Percentiles rank a stretch among this genome's conserved stretches.
Conservation (phyloP, 176 grass and related monocot species). For the Canna indica region DNA sequence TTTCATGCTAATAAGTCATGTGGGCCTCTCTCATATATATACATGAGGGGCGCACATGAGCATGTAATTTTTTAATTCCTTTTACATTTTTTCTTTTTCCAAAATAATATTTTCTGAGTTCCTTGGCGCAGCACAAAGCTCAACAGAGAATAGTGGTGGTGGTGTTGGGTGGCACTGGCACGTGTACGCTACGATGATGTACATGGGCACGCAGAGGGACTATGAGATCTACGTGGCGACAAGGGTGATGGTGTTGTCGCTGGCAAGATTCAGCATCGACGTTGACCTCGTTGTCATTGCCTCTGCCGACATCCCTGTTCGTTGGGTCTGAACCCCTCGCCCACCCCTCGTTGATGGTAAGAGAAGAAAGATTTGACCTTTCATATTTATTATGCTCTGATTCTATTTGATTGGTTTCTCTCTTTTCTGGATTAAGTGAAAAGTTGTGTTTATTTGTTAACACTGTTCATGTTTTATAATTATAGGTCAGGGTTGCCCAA, state of each 20-base stretch:
- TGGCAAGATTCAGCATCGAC: conserved; percentile 41
- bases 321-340: conserved; percentile 68
- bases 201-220: conserved; percentile 95
- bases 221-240: conserved; percentile 97
- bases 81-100: too few relatives aligned
- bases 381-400: not conserved
- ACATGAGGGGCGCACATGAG: too few relatives aligned
- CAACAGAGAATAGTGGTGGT: too few relatives aligned
- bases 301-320: conserved; percentile 64
- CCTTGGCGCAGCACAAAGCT: too few relatives aligned
- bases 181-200: conserved; percentile 98
- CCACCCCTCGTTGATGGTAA: conserved; percentile 55
- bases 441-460: not conserved
- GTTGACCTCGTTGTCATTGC: conserved; percentile 88
- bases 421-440: not conserved
- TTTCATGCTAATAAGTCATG: too few relatives aligned
- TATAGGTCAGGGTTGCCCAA: not conserved
- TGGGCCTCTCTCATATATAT: too few relatives aligned
- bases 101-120: too few relatives aligned
- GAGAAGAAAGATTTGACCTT: not conserved
- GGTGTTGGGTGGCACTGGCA: conserved; percentile 30
- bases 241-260: conserved; percentile 86
- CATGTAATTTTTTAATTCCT: too few relatives aligned
- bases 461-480: not conserved
- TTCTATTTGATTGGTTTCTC: not conserved